A percentile compares a stretch with the other conserved stretches of the same genome.
These are phyloP conservation scores for Silene uniflora DNA, from an alignment of 148 eudicot species.

Conservation along the genomic window DNA sequence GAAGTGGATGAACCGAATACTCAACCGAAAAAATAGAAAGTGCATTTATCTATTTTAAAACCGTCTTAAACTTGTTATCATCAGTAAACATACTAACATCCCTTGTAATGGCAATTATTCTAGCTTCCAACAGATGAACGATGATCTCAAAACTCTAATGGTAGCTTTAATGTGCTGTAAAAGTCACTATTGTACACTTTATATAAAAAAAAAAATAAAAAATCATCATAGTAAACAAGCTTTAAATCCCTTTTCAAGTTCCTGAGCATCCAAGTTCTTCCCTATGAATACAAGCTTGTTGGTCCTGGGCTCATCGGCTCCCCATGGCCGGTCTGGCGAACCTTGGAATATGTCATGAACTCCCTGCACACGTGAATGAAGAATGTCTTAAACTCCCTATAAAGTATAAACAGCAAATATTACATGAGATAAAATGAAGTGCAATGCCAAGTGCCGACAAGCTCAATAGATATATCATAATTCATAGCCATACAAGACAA, in stretches of 20 bases:
- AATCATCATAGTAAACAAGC: constrained; percentile 48
- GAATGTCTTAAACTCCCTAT: not conserved
- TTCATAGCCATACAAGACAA: not conserved
- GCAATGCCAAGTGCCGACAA: not conserved
- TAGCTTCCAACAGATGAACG: not conserved
- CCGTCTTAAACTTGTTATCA: not conserved
- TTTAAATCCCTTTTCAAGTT: constrained; percentile 78
- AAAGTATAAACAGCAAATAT: not conserved
- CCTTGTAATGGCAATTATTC: not conserved
- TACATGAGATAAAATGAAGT: not conserved
- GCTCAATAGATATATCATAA: not conserved
- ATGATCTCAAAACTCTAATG: constrained; percentile 2
- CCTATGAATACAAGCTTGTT: constrained; percentile 94
- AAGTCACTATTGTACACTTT: not conserved
- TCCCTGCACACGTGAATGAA: constrained; percentile 46
- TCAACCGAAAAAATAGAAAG: too few relatives aligned
- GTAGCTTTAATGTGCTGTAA: not conserved
- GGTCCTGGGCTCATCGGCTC: constrained; percentile 50
- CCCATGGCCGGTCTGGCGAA: constrained; percentile 83
- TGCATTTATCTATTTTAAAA: not conserved
- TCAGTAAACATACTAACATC: not conserved
- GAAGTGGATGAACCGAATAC: not conserved
- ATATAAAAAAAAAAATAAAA: not conserved
- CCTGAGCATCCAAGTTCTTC: constrained; percentile 68
- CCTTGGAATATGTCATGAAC: constrained; percentile 99